Conservation (phyloP, 2,329 filamentous ascomycete genomes). For the Xylaria sp. region DNA sequence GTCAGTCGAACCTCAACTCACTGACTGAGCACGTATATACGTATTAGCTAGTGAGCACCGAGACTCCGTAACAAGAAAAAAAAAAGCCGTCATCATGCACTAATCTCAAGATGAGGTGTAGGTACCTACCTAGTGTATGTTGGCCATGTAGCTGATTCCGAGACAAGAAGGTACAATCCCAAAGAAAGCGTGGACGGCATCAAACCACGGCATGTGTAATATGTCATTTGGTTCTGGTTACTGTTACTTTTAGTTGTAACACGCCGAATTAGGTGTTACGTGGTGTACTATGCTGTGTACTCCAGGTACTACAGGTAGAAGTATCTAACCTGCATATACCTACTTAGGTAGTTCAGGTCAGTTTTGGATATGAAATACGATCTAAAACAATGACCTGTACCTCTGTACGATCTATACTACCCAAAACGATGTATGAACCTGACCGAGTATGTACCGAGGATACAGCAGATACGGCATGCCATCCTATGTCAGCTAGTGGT, state of each 20-base stretch:
- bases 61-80: slow-evolving; percentile 13
- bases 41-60: slow-evolving; percentile 3
- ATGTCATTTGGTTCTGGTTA: slow-evolving; percentile 13
- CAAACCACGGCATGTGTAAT: slow-evolving; percentile 11
- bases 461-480: neutral
- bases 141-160: slow-evolving; percentile 30
- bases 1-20: neutral
- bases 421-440: neutral
- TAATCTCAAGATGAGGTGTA: neutral
- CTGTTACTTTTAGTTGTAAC: neutral
- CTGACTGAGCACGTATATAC: neutral
- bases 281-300: neutral
- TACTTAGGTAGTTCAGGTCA: no score
- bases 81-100: slow-evolving; percentile 14
- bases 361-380: neutral
- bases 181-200: slow-evolving; percentile 4
- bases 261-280: neutral
- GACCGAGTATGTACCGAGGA: neutral
- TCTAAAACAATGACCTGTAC: slow-evolving; percentile 2
- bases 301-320: neutral
- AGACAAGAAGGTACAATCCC: slow-evolving; percentile 27
- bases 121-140: slow-evolving; percentile 1
- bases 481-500: slow-evolving; percentile 7
- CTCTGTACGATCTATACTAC: neutral
- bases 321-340: no score